Base-by-base conservation (phyloP, 2,329 filamentous ascomycete genomes). In the Verticillium tricorpus region DNA sequence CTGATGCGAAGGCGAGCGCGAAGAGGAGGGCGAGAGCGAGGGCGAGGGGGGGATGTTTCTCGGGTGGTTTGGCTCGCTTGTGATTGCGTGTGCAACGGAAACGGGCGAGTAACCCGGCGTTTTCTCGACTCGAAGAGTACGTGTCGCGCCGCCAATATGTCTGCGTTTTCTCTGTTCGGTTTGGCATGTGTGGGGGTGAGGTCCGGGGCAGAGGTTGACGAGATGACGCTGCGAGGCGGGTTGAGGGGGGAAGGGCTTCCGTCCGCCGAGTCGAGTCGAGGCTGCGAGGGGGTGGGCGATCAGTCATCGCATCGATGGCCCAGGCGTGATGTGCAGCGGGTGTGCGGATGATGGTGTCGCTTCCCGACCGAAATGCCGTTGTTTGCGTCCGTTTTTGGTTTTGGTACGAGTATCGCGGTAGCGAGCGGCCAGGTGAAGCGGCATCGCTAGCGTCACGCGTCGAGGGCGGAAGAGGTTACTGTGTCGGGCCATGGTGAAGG, bases 141-240 rank as follows among this genome's bases (percentile, higher is more conserved):
- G 39, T 28, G 55, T 39, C 52, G 35, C 34, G 35, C 50, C 57
- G 52, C 55, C 55, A 54, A 58, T 61, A 66, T 56, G 34, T 59
- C 35, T 57, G 28, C 32, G 40, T 56, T 57, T 57, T 25, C 19
- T 59, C 32, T 56, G 34, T 39, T 45, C 45, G 60, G 74, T 76
- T 31, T 73, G 75, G 69, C 60, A 69, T 67, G 56, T 45, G 59
- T 61, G 60, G 52, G 60, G 61, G 58, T 57, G 28, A 65, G 62
- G 45, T 59, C 57, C 60, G 37, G 59, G 35, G 59, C 59, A 64
- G 61, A 59, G 61, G 56, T 61, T 63, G 59, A 50, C 56, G 62
- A 52, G n/a, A 54, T 65, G 58, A 45, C 17, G 39, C 17, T 45
- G 39, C 39, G 17, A 45, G 39, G 35, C 15, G 35, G 35, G 15